Conservation (phyloP, 2,329 filamentous ascomycete species). For the Pestalotiopsis sp. region DNA sequence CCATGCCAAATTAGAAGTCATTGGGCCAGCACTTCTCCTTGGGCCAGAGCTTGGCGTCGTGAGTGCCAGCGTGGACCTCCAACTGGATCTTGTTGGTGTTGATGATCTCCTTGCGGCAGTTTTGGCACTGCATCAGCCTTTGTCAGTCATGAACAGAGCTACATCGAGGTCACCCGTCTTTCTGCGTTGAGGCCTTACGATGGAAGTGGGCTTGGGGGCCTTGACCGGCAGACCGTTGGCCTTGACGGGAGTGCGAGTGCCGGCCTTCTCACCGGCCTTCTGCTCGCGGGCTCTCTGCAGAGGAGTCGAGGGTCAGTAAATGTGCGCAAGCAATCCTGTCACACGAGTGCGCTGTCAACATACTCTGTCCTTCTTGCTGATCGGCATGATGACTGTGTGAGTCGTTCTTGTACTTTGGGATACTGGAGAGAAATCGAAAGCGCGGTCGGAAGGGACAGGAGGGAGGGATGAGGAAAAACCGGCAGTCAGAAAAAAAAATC, state of each 20-base stretch:
- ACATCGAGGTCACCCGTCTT: slow-evolving; percentile 11
- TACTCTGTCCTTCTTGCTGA: slow-evolving; percentile 18
- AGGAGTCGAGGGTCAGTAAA: slow-evolving; percentile 6
- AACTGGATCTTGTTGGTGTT: slow-evolving; percentile 52
- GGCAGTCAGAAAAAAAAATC: background rate
- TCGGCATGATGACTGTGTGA: slow-evolving; percentile 12
- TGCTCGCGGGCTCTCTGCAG: slow-evolving; percentile 53
- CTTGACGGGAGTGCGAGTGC: slow-evolving; percentile 53
- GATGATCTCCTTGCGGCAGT: slow-evolving; percentile 51
- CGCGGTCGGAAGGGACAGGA: background rate
- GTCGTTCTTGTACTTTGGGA: background rate
- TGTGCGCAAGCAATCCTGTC: background rate
- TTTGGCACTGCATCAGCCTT: slow-evolving; percentile 40
- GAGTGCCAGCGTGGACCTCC: slow-evolving; percentile 52
- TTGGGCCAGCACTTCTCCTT: slow-evolving; percentile 62
- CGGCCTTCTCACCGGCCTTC: slow-evolving; percentile 54
- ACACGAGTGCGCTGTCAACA: background rate
- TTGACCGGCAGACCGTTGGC: slow-evolving; percentile 56
- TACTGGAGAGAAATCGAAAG: background rate
- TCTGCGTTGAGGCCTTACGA: slow-evolving; percentile 33
- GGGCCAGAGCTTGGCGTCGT: slow-evolving; percentile 48
- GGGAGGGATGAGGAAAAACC: background rate
- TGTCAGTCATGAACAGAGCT: slow-evolving; percentile 11
- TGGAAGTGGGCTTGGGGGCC: slow-evolving; percentile 50
- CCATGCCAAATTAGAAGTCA: slow-evolving; percentile 33